A percentile compares a stretch with the other conserved stretches of the same genome.
phyloP scores from a whole-genome alignment of 176 grass and related monocot species.

The Oryza meyeriana region DNA sequence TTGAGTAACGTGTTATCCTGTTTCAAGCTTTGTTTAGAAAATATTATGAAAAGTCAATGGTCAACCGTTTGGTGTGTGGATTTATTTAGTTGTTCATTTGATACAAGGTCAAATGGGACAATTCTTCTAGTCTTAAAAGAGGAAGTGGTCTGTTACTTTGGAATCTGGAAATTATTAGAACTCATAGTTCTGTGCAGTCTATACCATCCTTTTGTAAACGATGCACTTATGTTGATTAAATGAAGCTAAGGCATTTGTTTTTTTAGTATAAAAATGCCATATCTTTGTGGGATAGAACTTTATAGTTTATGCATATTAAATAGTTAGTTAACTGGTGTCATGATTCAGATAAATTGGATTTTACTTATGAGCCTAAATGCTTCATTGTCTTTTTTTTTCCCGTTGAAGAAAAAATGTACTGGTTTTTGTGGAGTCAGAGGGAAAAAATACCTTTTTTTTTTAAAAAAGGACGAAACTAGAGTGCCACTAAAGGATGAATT shows the following conservation, averaged over 20 bases:
- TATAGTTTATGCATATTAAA: neutral
- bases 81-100: slow-evolving; percentile 14
- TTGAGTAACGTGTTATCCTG: neutral
- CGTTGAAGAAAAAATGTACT: too few species aligned
- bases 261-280: neutral
- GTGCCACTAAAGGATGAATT: slow-evolving; percentile 3
- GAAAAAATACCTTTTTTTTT: neutral
- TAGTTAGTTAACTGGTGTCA: neutral
- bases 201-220: neutral
- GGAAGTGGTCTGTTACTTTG: neutral
- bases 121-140: neutral
- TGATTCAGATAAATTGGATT: neutral
- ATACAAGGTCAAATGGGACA: slow-evolving; percentile 9
- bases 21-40: neutral
- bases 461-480: neutral
- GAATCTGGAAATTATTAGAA: slow-evolving; percentile 6
- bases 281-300: neutral
- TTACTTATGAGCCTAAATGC: neutral
- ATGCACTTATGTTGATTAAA: neutral
- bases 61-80: slow-evolving; percentile 6
- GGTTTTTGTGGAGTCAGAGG: too few species aligned
- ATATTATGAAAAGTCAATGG: neutral
- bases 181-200: neutral
- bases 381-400: neutral
- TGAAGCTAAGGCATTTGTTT: neutral